phyloP scores from a whole-genome alignment of 1,284 basidiomycete species.

The Bjerkandera adusta region DNA sequence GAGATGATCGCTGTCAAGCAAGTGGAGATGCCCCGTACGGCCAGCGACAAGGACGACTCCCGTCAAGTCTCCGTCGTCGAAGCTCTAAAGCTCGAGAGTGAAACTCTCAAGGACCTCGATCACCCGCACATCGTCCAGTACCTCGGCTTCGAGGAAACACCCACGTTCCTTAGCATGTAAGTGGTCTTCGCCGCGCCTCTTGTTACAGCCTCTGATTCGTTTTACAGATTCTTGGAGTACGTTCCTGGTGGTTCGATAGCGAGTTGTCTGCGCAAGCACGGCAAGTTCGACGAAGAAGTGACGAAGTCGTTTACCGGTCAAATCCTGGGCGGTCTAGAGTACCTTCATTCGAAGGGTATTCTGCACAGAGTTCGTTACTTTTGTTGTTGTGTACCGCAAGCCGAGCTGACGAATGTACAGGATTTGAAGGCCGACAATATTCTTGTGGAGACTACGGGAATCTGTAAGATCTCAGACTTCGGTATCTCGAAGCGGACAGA shows the following conservation, averaged over 20 bases:
- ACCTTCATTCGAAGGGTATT: conserved; percentile 90
- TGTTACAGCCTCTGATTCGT: conserved; percentile 13
- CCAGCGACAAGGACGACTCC: conserved; percentile 85
- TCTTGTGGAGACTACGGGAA: conserved; percentile 88
- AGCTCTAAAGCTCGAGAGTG: conserved; percentile 92
- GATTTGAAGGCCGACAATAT: conserved; percentile 99
- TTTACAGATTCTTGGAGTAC: conserved; percentile 89
- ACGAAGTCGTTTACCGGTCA: conserved; percentile 93
- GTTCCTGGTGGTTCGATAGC: conserved; percentile 97
- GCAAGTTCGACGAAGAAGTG: conserved; percentile 90
- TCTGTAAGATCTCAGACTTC: conserved; percentile 99
- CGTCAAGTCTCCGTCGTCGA: conserved; percentile 87
- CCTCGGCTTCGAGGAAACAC: conserved; percentile 95
- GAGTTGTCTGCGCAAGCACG: conserved; percentile 88
- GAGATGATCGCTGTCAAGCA: conserved; percentile 99
- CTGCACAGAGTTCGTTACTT: conserved; percentile 74
- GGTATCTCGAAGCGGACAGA: conserved; percentile 91
- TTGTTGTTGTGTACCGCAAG: conserved; percentile 1
- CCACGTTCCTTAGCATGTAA: conserved; percentile 89
- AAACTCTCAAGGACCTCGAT: conserved; percentile 93
- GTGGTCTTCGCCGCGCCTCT: conserved; percentile 33
- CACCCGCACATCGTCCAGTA: conserved; percentile 98
- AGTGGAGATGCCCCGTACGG: conserved; percentile 91
- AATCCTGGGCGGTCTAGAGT: conserved; percentile 90
- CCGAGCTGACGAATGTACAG: conserved; percentile 33